Conservation (phyloP, 2,329 filamentous ascomycete species). For the Aaosphaeria pasadenensis region DNA sequence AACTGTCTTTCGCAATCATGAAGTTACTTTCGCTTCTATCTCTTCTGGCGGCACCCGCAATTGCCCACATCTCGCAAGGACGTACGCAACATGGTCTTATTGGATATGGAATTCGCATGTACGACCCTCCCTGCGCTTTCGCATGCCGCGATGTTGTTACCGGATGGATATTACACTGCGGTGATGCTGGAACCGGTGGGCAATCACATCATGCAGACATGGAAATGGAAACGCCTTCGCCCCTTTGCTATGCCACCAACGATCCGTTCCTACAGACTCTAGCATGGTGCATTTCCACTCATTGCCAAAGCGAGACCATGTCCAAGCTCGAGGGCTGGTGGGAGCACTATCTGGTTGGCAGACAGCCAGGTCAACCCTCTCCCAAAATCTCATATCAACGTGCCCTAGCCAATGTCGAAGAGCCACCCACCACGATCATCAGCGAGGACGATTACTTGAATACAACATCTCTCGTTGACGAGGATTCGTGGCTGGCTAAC, state of each 20-base stretch:
- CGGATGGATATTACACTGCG: slow-evolving; percentile 6
- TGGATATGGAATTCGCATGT: slow-evolving; percentile 13
- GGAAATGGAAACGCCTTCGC: slow-evolving; percentile 6
- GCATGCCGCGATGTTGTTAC: slow-evolving; percentile 12
- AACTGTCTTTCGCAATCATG: background rate
- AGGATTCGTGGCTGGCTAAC: slow-evolving; percentile 5
- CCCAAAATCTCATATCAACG: slow-evolving; percentile 19
- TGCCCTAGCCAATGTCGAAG: slow-evolving; percentile 10
- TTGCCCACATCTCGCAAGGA: background rate
- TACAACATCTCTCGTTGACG: slow-evolving; percentile 8
- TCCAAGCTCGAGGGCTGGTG: slow-evolving; percentile 14
- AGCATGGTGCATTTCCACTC: slow-evolving; percentile 14
- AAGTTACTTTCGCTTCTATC: background rate
- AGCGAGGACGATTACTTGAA: slow-evolving; percentile 10
- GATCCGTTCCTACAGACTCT: slow-evolving; percentile 14
- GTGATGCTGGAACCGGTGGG: background rate
- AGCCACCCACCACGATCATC: slow-evolving; percentile 4
- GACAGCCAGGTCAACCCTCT: background rate
- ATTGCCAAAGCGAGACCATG: slow-evolving; percentile 5
- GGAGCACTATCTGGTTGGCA: background rate
- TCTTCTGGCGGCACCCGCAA: background rate
- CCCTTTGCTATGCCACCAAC: slow-evolving; percentile 16
- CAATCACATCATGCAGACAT: slow-evolving; percentile 1
- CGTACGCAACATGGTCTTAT: slow-evolving; percentile 13
- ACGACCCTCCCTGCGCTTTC: slow-evolving; percentile 12